Evolutionary conservation across 306 rosid species (phyloP), one percentile per base, ranked within the genome.

Genomic region (Rosa chinensis): DNA sequence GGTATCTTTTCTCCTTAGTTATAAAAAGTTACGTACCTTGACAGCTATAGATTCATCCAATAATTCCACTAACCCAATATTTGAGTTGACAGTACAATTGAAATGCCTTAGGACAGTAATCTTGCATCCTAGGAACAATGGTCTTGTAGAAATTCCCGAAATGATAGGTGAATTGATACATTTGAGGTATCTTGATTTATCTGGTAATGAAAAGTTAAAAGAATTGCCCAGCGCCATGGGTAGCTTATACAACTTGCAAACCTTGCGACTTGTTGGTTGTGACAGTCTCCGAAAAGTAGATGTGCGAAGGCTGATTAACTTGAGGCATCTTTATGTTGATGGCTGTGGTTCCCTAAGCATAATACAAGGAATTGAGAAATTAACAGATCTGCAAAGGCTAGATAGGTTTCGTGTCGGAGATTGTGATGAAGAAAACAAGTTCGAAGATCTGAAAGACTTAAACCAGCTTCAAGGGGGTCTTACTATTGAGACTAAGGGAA

Each of bases 201-300:
- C 53, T 0, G 0, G 4, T 0, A n/a, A 40, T 8, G 0, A 0
- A 1, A 0, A 0, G 2, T 18, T 48, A 28, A 12, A 0, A 0
- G 14, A 48, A 35, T 45, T 76, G 3, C 63, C 71, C 0, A 43
- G 25, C 5, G 14, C 45, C 3, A 3, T 76, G 20, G 14, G 72
- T 9, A 64, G 32, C 47, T 17, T 76, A 18, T 16, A 23, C 59
- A 45, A 75, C 45, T 5, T 67, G 50, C 72, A 67, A 37, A 42
- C 52, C 8, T 20, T 68, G 35, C 32, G 49, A 20, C 25, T 68
- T 10, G 10, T 4, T 68, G 0, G 5, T 28, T 28, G 28, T 28
- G 28, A 28, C 28, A 0, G 2, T 23, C 10, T 16, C 2, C 1
- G 8, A 8, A 20, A 23, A 23, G 37, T 49, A 1, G 80, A 13